These are phyloP conservation scores for Leishmania braziliensis DNA, from an alignment of 208 protist genomes.

Conservation along the genomic window DNA sequence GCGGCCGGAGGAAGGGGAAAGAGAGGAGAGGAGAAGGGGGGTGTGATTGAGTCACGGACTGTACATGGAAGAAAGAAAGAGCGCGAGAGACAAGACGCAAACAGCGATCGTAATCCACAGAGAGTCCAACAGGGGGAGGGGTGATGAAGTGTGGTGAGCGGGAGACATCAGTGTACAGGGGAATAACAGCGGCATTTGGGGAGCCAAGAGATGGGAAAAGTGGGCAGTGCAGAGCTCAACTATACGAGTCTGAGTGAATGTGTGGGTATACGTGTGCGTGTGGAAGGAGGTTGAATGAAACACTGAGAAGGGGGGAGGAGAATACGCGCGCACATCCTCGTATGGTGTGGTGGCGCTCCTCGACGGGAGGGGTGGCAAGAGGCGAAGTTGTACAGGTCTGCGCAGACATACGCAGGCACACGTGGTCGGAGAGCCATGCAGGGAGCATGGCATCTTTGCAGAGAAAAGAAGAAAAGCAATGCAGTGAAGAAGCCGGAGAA, in stretches of 20 bases:
- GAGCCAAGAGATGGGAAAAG: neutral
- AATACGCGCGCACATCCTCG: neutral
- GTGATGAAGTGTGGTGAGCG: neutral
- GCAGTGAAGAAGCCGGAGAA: constrained; percentile 6
- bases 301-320: neutral
- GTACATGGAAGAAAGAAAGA: constrained; percentile 11
- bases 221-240: neutral
- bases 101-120: neutral
- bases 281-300: neutral
- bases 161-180: neutral
- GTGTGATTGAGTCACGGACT: neutral
- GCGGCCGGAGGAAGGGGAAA: neutral
- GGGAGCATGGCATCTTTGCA: neutral
- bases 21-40: neutral
- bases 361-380: neutral
- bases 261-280: neutral
- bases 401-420: neutral
- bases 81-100: neutral
- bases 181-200: neutral
- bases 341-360: neutral
- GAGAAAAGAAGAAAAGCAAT: constrained; percentile 1
- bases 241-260: neutral
- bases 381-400: neutral
- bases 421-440: neutral
- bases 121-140: neutral